phyloP scores from a whole-genome alignment of 2,329 filamentous ascomycete species.

The Phyllosticta citriasiana region DNA sequence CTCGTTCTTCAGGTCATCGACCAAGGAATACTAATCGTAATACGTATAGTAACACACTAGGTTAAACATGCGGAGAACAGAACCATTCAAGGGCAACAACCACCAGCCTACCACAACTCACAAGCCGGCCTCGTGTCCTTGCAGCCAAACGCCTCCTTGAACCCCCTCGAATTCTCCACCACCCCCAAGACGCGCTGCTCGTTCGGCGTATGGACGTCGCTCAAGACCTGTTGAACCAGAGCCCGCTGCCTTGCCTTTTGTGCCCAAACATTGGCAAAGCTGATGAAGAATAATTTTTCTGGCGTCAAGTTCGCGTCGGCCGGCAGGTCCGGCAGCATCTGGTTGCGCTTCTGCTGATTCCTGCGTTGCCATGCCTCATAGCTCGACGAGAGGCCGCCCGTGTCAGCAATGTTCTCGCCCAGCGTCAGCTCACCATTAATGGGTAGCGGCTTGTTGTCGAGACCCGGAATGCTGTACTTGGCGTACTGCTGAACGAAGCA shows the following conservation, averaged over 20 bases:
- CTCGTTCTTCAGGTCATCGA: no score
- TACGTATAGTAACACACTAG: no score
- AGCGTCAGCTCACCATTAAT: constrained; percentile 55
- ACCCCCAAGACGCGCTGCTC: constrained; percentile 50
- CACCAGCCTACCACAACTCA: constrained; percentile 51
- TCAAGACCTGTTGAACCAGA: constrained; percentile 48
- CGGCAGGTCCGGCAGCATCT: constrained; percentile 16
- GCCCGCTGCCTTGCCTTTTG: constrained; percentile 51
- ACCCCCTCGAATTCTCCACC: constrained; percentile 57
- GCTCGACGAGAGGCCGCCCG: constrained; percentile 53
- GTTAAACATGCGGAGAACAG: not conserved
- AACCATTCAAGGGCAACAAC: not conserved
- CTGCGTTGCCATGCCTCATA: constrained; percentile 57
- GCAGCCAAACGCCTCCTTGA: constrained; percentile 58
- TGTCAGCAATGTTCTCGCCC: constrained; percentile 63
- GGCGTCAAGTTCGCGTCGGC: constrained; percentile 43
- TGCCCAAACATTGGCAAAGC: constrained; percentile 58
- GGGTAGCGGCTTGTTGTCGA: constrained; percentile 45
- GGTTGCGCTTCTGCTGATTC: constrained; percentile 38
- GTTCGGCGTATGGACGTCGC: constrained; percentile 56
- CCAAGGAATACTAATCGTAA: no score
- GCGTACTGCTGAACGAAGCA: constrained; percentile 61
- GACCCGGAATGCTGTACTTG: constrained; percentile 47
- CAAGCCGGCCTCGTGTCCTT: constrained; percentile 55
- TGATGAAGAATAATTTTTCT: constrained; percentile 61